Percentiles rank a stretch among this genome's conserved stretches.
These are phyloP conservation scores for Ceratobasidium sp. DNA, from an alignment of 1,284 basidiomycete species.

Conservation along the genomic window DNA sequence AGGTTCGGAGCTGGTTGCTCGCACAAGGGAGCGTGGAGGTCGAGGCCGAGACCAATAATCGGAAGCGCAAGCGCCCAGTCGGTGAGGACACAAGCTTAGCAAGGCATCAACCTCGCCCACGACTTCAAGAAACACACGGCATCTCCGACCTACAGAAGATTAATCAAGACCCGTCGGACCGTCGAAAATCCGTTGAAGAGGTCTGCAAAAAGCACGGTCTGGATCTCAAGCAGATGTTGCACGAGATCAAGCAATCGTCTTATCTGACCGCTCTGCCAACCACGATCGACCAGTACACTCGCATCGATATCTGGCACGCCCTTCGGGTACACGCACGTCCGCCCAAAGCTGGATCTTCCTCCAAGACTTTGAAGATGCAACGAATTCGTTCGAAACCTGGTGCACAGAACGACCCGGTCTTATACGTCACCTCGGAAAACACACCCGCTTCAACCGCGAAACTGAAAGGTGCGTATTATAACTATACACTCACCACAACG, in stretches of 20 bases:
- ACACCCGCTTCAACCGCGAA: neutral
- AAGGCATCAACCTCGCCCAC: neutral
- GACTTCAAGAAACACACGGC: neutral
- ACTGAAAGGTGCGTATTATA: neutral
- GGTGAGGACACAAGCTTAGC: neutral
- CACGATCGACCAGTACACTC: neutral
- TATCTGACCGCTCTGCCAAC: neutral
- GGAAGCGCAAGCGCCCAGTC: neutral
- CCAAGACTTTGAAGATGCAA: neutral
- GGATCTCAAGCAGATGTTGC: neutral
- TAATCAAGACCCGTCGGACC: neutral
- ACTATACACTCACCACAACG: neutral
- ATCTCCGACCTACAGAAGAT: conserved; percentile 8
- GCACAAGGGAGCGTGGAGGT: too few relatives aligned
- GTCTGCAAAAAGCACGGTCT: neutral
- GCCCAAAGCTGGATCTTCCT: neutral
- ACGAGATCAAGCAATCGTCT: neutral
- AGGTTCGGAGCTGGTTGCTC: too few relatives aligned
- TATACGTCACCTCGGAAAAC: neutral
- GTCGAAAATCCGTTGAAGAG: neutral
- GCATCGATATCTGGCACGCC: neutral
- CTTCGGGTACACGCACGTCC: neutral
- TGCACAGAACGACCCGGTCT: conserved; percentile 6
- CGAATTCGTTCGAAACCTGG: conserved; percentile 3
- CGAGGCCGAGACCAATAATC: neutral